These are phyloP conservation scores for Trichoderma sp. DNA, from an alignment of 2,329 filamentous ascomycete genomes.

Conservation along the genomic window DNA sequence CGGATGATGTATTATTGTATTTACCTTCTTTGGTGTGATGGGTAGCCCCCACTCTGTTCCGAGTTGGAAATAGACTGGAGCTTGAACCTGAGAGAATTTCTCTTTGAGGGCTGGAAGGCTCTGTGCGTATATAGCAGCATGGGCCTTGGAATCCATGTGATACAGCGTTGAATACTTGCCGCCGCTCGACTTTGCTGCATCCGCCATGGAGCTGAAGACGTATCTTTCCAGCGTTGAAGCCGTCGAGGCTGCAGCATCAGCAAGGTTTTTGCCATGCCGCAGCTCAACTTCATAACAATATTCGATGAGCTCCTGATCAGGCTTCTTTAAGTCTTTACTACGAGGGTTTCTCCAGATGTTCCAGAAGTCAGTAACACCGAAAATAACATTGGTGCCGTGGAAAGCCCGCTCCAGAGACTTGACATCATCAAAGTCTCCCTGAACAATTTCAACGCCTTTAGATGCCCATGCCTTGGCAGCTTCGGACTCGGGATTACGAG, in stretches of 20 bases:
- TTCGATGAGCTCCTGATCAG: conserved; percentile 23
- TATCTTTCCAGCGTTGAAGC: conserved; percentile 35
- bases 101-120: conserved; percentile 11
- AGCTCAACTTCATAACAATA: conserved; percentile 34
- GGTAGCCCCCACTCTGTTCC: conserved; percentile 21
- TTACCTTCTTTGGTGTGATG: conserved; percentile 22
- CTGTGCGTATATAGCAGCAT: conserved; percentile 30
- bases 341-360: conserved; percentile 38
- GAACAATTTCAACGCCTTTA: conserved; percentile 26
- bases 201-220: conserved; percentile 37
- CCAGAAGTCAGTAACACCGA: conserved; percentile 32
- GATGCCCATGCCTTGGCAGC: conserved; percentile 22
- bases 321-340: conserved; percentile 35
- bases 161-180: conserved; percentile 41
- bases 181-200: conserved; percentile 36
- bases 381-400: conserved; percentile 27
- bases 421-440: conserved; percentile 24
- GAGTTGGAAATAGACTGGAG: conserved; percentile 21
- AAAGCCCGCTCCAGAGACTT: conserved; percentile 24
- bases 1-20: background rate
- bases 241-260: conserved; percentile 33
- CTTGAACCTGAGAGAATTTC: conserved; percentile 22
- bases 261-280: conserved; percentile 37
- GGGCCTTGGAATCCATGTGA: conserved; percentile 43
- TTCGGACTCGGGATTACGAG: conserved; percentile 23